Conservation (phyloP, 164 flowering plant species). For the Umbilicus rupestris region DNA sequence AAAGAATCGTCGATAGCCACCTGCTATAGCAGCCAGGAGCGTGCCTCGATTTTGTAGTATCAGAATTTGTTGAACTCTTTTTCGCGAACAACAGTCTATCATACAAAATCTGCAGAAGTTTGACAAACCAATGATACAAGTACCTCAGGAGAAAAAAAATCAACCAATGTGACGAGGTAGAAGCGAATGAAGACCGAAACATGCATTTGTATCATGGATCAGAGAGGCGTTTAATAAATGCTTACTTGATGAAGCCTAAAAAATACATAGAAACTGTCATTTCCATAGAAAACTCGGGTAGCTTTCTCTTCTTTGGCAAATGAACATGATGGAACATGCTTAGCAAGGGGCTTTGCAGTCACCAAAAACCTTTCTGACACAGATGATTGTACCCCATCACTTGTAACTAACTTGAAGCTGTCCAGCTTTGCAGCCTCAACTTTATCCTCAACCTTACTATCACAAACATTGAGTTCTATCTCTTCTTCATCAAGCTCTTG, state of each 20-base stretch:
- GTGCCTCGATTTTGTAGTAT: slow-evolving; percentile 30
- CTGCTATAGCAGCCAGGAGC: slow-evolving; percentile 35
- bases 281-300: slow-evolving; percentile 5
- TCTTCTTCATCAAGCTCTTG: slow-evolving; percentile 55
- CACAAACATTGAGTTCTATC: slow-evolving; percentile 18
- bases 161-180: neutral
- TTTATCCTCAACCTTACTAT: slow-evolving; percentile 1
- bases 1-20: slow-evolving; percentile 15
- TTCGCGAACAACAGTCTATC: slow-evolving; percentile 53
- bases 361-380: neutral
- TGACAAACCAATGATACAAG: neutral
- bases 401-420: neutral
- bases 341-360: slow-evolving; percentile 3
- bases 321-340: neutral
- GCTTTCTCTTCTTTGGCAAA: no score
- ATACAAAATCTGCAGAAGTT: slow-evolving; percentile 33
- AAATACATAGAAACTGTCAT: slow-evolving; percentile 1
- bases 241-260: slow-evolving; percentile 11
- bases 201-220: neutral
- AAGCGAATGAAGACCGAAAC: neutral
- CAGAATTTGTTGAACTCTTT: slow-evolving; percentile 21
- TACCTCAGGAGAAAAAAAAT: neutral
- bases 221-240: neutral
- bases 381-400: neutral
- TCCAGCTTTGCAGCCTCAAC: neutral